Base-by-base conservation (phyloP, 768 basidiomycete species). In the Termitomyces eurrhizus region DNA sequence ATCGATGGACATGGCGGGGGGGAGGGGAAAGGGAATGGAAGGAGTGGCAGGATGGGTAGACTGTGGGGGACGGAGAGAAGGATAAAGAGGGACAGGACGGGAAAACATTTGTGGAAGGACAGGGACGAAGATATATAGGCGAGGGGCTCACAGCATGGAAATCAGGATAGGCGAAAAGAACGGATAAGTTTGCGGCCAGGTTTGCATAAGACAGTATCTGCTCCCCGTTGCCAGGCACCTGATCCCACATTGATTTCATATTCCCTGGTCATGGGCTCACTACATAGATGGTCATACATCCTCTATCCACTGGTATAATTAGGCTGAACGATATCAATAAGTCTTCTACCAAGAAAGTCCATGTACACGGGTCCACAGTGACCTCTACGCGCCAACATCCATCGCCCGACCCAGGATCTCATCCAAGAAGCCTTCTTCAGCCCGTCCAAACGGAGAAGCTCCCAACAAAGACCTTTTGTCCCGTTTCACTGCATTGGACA, bases 391-490 rank as follows among this genome's bases (percentile, higher is more conserved):
- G 48, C 77, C 68, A 6, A 80, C 64, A 68, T 78, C 80, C 78
- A 79, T 77, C 57, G 61, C 42, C 39, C 67, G 73, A 18, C 72
- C 76, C 42, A 88, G 78, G 52, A 92, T 83, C 62, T 85, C 83
- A 24, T 82, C 81, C 70, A 94, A 73, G 73, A 92, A 93, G 9
- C 80, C 82, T 16, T 72, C 74, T 14, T 81, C 74, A 26, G 87
- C 87, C 52, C 85, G 78, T 21, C 83, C 84, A 60, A 92, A 67
- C 67, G 69, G 89, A 45, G 86, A 88, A 24, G 84, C 86, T 24
- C 70, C 77, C 68, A 87, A 88, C 60, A 80, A 68, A 39, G 72
- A 73, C 16, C 65, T 69, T 24, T 74, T 80, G 64, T 69, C 74
- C 45, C 61, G 69, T 60, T 68, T 64, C 46, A 73, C 72, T 45